A percentile compares a stretch with the other conserved stretches of the same genome.
Evolutionary conservation across 352 stramenopile species (phyloP).

Genomic region (Pythium dissimile): DNA sequence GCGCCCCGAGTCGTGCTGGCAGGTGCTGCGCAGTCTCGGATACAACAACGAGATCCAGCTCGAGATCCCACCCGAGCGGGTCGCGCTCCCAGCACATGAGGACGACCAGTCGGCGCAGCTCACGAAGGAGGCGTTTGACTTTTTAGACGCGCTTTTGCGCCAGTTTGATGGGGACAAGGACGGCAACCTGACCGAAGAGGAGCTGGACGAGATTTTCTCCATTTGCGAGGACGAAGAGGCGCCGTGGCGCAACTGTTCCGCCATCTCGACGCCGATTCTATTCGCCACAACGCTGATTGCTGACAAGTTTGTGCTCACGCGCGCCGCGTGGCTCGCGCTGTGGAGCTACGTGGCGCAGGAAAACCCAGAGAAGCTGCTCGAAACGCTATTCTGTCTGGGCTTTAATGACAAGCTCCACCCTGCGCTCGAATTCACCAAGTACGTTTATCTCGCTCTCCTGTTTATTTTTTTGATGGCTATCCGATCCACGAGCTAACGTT

Average conservation of each 20-base stretch:
- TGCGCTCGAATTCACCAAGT: slow-evolving; percentile 64
- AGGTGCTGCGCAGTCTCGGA: slow-evolving; percentile 73
- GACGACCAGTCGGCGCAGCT: slow-evolving; percentile 78
- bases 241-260: slow-evolving; percentile 67
- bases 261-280: slow-evolving; percentile 48
- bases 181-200: slow-evolving; percentile 56
- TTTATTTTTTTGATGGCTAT: not conserved
- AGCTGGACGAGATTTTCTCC: slow-evolving; percentile 78
- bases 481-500: not conserved
- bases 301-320: slow-evolving; percentile 46
- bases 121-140: slow-evolving; percentile 58
- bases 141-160: slow-evolving; percentile 69
- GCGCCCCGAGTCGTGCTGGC: slow-evolving; percentile 86
- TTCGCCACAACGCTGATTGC: slow-evolving; percentile 55
- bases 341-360: slow-evolving; percentile 75
- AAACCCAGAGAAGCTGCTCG: slow-evolving; percentile 68
- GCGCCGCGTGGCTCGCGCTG: slow-evolving; percentile 61
- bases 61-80: slow-evolving; percentile 67
- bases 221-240: slow-evolving; percentile 72
- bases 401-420: slow-evolving; percentile 71
- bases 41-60: slow-evolving; percentile 81
- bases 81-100: slow-evolving; percentile 52
- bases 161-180: slow-evolving; percentile 87
- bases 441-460: not conserved
- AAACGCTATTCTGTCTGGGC: slow-evolving; percentile 81